A percentile compares a stretch with the other conserved stretches of the same genome.
These are phyloP conservation scores for Solanum pennellii DNA, from an alignment of 257 asterid genomes.

Conservation along the genomic window DNA sequence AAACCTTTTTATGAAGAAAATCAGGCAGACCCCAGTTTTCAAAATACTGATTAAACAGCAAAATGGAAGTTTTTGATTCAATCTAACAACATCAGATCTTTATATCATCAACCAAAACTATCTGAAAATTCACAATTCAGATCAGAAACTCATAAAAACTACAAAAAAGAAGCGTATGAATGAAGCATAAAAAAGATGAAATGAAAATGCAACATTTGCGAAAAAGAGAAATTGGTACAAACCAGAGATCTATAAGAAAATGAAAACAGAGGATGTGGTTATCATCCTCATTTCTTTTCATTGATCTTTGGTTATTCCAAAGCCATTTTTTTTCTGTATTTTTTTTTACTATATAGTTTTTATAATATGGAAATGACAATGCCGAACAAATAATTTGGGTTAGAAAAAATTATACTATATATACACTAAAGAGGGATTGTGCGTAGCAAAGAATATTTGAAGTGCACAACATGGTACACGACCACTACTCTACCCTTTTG, in stretches of 20 bases:
- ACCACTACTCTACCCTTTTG: background rate
- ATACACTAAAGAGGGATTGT: slow-evolving; percentile 5
- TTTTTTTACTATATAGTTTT: background rate
- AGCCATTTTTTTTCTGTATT: background rate
- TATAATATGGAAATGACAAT: slow-evolving; percentile 24
- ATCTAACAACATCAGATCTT: slow-evolving; percentile 57
- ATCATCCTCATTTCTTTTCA: slow-evolving; percentile 28
- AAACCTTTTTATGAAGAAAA: slow-evolving; percentile 62
- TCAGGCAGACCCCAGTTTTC: slow-evolving; percentile 45
- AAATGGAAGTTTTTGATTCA: slow-evolving; percentile 35
- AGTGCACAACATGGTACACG: slow-evolving; percentile 4
- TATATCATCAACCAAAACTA: slow-evolving; percentile 43
- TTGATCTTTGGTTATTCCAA: slow-evolving; percentile 54
- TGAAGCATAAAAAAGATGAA: slow-evolving; percentile 13
- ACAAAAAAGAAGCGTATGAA: slow-evolving; percentile 30
- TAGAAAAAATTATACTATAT: slow-evolving; percentile 12
- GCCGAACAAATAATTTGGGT: slow-evolving; percentile 25
- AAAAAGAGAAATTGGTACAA: slow-evolving; percentile 6
- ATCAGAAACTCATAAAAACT: slow-evolving; percentile 28
- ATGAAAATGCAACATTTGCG: background rate
- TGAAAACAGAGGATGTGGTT: slow-evolving; percentile 62
- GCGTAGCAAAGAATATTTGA: slow-evolving; percentile 30
- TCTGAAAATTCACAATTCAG: slow-evolving; percentile 32
- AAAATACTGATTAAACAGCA: slow-evolving; percentile 40
- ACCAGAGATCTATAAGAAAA: slow-evolving; percentile 61